Evolutionary conservation across 2,329 filamentous ascomycete species (phyloP), one percentile per base, ranked within the genome.

Genomic region (Hypoxylon sp.): DNA sequence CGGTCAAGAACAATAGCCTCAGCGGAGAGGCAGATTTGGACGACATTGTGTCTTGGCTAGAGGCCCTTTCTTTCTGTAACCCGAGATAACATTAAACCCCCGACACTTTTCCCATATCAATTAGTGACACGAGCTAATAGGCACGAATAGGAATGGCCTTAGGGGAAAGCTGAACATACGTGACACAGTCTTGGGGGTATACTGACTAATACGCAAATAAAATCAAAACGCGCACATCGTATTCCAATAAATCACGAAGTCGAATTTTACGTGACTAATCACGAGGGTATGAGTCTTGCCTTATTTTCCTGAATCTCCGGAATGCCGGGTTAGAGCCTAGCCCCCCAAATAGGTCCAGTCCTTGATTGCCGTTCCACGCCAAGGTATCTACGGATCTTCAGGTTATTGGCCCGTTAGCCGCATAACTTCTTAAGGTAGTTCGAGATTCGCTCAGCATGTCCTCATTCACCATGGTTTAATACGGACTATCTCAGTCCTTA

Each of bases 1-100:
- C 68, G 12, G 29, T 55, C 12, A 70, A 47, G 65, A 66, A 66
- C 12, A 68, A 29, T 9, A 57, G 25, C 34, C 65, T 46, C 29
- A 68, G 23, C 2, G 68, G 65, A 16, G 68, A 70, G 16, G 43
- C 8, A 12, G 60, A 30, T 16, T 37, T 21, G 9, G 58, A 32
- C 21, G 68, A 54, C 68, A 68, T 68, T 29, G 14, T 61, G 52
- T 6, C 14, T 39, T 50, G 9, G n/a, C 21, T 25, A 27, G 12
- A 12, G 19, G 9, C 5, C 3, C 6, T 21, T 51, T 19, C 37
- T 51, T 32, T n/a, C 30, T 47, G 41, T 8, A 6, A 25, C 27
- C 12, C 48, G 23, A 16, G 50, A 54, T 19, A 47, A n/a, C 29
- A 29, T 37, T 32, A 25, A 45, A 5, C 21, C 14, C 14, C 23